Conservation (phyloP, 108 stramenopile genomes). For the Cylindrotheca closterium region DNA sequence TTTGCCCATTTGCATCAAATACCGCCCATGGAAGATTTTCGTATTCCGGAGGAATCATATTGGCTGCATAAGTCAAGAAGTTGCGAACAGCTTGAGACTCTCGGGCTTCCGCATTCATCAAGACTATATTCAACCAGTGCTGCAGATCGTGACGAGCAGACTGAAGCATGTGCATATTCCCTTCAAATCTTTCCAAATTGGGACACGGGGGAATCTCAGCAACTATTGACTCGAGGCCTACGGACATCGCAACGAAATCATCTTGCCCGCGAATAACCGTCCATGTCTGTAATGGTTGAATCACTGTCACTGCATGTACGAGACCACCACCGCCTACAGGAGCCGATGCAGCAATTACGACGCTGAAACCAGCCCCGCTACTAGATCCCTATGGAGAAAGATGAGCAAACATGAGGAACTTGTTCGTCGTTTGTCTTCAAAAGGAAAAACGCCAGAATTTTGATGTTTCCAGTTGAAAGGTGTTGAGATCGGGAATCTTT, state of each 20-base stretch:
- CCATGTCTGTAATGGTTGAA: slow-evolving; percentile 84
- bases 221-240: slow-evolving; percentile 37
- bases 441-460: background rate
- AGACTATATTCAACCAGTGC: slow-evolving; percentile 62
- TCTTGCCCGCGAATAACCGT: slow-evolving; percentile 81
- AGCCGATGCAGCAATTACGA: slow-evolving; percentile 42
- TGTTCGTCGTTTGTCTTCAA: background rate
- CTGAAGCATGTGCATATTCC: slow-evolving; percentile 30
- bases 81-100: slow-evolving; percentile 63
- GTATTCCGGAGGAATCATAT: slow-evolving; percentile 82
- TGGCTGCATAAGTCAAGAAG: slow-evolving; percentile 78
- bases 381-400: background rate
- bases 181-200: slow-evolving; percentile 1
- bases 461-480: too few relatives aligned
- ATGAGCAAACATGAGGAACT: background rate
- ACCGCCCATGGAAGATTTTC: slow-evolving; percentile 76
- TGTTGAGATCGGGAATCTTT: background rate
- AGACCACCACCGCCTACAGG: slow-evolving; percentile 36
- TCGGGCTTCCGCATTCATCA: slow-evolving; percentile 57
- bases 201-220: slow-evolving; percentile 48
- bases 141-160: slow-evolving; percentile 60
- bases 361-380: slow-evolving; percentile 28
- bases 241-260: slow-evolving; percentile 64
- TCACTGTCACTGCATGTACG: slow-evolving; percentile 75
- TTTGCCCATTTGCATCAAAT: slow-evolving; percentile 38